Evolutionary conservation across 495 filamentous ascomycete species (phyloP), one percentile per base, ranked within the genome.

Genomic region (Penicillium alfredii): DNA sequence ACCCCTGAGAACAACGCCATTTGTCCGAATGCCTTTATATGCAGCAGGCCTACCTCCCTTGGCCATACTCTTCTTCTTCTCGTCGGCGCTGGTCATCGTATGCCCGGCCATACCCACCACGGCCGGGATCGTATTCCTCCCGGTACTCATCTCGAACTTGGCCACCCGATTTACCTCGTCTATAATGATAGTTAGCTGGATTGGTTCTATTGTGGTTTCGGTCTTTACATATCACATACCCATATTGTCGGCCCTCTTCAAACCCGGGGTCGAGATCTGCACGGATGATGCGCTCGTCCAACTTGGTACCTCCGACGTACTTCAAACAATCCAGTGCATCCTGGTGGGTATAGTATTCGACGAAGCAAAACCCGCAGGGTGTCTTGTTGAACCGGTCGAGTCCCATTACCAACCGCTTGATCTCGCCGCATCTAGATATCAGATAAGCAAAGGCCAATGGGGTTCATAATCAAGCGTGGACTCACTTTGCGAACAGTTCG

Each of bases 401-500:
- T 27, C 92, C 92, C 92, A 98, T 98, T n/a, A 98, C 82, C 15
- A 98, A 74, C 22, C 92, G 82, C 63, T 96, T 97, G 58, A 98
- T 90, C 68, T 96, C 90, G 40, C 92, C 92, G 58, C 87, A 94
- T 61, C 79, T 83, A 36, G 10, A 25, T 5, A 33, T 36, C 10
- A 10, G 17, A 12, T 14, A 21, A 15, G 8, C 0, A 33, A 21
- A 9, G 16, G 6, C 8, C 25, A 8, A 3, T 8, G 11, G 11
- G 23, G 9, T n/a, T 1, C 6, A 8, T 1, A 10, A 6, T 4
- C 23, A n/a, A n/a, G 13, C 19, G 5, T 6, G 11, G 2, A 22
- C 73, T 44, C 39, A 81, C 76, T 97, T 97, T 9, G 85, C 73
- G 58, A 97, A 97, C 8, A 97, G 81, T 59, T 95, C 93, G 55